Base-by-base conservation (phyloP, 108 stramenopile species). In the Cyclotella distinguenda region DNA sequence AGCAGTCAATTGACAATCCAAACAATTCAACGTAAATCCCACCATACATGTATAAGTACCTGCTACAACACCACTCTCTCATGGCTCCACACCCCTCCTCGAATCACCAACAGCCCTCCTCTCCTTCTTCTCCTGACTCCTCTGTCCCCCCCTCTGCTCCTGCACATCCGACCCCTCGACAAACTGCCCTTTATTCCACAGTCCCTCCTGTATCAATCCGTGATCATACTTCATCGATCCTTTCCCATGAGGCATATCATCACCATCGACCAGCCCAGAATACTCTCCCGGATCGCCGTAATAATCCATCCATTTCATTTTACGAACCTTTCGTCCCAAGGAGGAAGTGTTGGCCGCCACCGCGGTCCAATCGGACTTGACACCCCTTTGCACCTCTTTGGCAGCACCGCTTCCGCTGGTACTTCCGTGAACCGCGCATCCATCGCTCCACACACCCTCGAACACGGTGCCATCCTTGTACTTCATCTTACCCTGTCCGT, bases 291-390 rank as follows among this genome's bases (percentile, higher is more conserved):
- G 75, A 56, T 77, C 75, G 11, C 75, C 75, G 54, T 68, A 77
- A 50, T 68, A 77, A 57, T 77, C 75, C 62, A 68, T 58, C 75
- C 75, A 77, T 53, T 69, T 77, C 67, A 77, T 77, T 42, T 68
- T 68, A 34, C 66, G 67, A 16, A 77, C 75, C 23, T 46, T 77
- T 18, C 32, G 57, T 10, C 27, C 36, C 22, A 35, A 26, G 15
- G 49, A 9, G 25, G 19, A 8, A 6, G 8, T 22, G 19, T 50
- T 64, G 25, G 15, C 23, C 22, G 47, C 67, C 23, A 31, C 31
- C 13, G 23, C 19, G n/a, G 39, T 47, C 61, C 70, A 72, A n/a
- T 72, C 54, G 25, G 40, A 28, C 8, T 61, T 33, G 33, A 39
- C 55, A 61, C 25, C 31, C 54, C 19, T 21, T 36, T 4, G 19